Conservation (phyloP, 306 rosid genomes). For the Quercus gilva region DNA sequence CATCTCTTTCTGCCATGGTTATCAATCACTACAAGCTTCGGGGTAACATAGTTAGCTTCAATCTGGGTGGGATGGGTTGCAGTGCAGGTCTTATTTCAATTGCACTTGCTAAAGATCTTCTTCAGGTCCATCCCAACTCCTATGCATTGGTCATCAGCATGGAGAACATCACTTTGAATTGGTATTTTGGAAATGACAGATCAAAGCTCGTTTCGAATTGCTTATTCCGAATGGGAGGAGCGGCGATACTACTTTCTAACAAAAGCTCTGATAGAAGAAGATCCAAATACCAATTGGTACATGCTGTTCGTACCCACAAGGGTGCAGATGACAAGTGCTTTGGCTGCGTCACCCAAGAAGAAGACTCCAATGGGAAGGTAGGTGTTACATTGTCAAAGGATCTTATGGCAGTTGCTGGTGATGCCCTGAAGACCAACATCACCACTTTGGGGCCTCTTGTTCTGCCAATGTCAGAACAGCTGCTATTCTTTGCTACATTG, state of each 20-base stretch:
- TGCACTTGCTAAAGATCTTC: constrained; percentile 87
- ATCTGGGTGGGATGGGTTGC: constrained; percentile 95
- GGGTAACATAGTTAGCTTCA: constrained; percentile 72
- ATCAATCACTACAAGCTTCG: constrained; percentile 86
- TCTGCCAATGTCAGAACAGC: constrained; percentile 84
- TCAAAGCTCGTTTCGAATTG: constrained; percentile 88
- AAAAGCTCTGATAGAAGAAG: constrained; percentile 69
- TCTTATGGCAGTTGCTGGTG: constrained; percentile 91
- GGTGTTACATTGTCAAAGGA: constrained; percentile 93
- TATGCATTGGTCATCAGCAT: constrained; percentile 83
- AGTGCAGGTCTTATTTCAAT: constrained; percentile 88
- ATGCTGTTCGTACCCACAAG: constrained; percentile 81
- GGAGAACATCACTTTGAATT: constrained; percentile 94
- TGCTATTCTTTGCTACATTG: constrained; percentile 72
- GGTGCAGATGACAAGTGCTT: constrained; percentile 88
- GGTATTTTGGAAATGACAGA: constrained; percentile 90
- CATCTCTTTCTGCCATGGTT: constrained; percentile 90
- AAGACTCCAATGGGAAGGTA: constrained; percentile 62
- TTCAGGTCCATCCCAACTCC: constrained; percentile 81
- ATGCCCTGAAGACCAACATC: constrained; percentile 83
- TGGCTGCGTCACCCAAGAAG: constrained; percentile 86
- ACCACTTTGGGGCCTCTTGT: constrained; percentile 90
- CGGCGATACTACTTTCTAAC: constrained; percentile 78
- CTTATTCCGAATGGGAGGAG: constrained; percentile 90
- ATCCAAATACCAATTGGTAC: constrained; percentile 69